Evolutionary conservation across 331 rosid species (phyloP).

Genomic region (Malus hybrid): DNA sequence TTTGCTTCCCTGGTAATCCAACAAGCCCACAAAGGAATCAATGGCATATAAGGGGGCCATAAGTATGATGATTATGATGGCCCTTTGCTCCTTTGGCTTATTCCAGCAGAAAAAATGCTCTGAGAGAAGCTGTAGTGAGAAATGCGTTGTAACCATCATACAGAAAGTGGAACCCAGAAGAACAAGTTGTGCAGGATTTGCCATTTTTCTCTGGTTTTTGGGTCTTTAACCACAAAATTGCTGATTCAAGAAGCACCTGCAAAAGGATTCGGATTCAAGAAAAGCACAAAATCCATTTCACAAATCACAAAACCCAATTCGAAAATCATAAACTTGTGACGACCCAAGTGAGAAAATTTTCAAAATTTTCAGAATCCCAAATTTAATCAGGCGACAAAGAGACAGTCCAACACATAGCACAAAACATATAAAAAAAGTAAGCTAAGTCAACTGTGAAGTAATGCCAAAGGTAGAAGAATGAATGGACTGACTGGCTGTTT

Average conservation of each 20-base stretch:
- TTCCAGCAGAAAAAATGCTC: constrained; percentile 20
- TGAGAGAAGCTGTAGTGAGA: constrained; percentile 18
- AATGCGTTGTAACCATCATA: constrained; percentile 14
- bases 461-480: not conserved
- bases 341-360: not conserved
- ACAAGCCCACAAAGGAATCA: constrained; percentile 24
- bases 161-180: constrained; percentile 17
- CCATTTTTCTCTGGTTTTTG: constrained; percentile 1
- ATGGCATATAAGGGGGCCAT: constrained; percentile 31
- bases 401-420: not conserved
- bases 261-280: not conserved
- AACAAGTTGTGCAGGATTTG: constrained; percentile 6
- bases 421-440: not conserved
- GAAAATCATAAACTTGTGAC: not conserved
- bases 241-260: constrained; percentile 15
- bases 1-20: constrained; percentile 25
- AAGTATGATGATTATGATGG: constrained; percentile 21
- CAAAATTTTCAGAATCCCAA: not conserved
- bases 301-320: not conserved
- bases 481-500: not conserved
- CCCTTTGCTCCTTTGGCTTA: constrained; percentile 26
- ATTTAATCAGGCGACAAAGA: not conserved
- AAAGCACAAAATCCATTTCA: not conserved
- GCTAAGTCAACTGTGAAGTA: not conserved
- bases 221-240: constrained; percentile 1